A percentile compares a stretch with the other conserved stretches of the same genome.
Conservation (phyloP, 2,329 filamentous ascomycete species). For the Tolypocladium ovalisporum region DNA sequence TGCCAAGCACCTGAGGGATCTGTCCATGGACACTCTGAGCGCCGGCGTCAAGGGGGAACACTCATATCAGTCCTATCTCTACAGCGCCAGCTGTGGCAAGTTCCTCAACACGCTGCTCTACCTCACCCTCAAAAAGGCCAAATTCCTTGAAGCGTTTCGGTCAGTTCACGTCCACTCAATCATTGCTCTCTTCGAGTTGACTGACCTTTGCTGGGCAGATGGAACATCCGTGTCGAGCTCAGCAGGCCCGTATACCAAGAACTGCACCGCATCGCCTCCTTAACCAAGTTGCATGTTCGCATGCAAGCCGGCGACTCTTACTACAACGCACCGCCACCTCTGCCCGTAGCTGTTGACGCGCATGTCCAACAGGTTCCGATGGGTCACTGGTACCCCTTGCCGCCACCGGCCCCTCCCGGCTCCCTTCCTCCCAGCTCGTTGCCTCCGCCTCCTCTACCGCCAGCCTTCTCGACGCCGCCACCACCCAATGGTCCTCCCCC, state of each 20-base stretch:
- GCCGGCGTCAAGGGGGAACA: constrained; percentile 40
- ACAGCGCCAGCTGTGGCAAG: constrained; percentile 47
- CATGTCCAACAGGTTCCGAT: constrained; percentile 22
- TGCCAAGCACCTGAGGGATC: constrained; percentile 42
- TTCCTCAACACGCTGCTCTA: constrained; percentile 52
- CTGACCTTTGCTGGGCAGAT: constrained; percentile 25
- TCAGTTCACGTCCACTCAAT: constrained; percentile 19
- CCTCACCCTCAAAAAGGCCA: constrained; percentile 43
- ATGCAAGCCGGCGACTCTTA: constrained; percentile 47
- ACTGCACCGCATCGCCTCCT: constrained; percentile 40
- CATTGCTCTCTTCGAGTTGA: background rate
- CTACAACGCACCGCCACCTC: constrained; percentile 37
- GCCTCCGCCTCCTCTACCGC: constrained; percentile 9
- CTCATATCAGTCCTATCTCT: constrained; percentile 42
- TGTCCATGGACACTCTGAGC: constrained; percentile 45
- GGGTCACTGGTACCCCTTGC: constrained; percentile 16
- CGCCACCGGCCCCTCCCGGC: constrained; percentile 9
- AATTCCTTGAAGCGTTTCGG: constrained; percentile 44
- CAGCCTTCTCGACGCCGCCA: constrained; percentile 6
- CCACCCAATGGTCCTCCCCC: constrained; percentile 14
- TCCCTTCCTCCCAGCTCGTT: constrained; percentile 5
- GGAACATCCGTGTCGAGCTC: constrained; percentile 55
- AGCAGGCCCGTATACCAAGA: constrained; percentile 45
- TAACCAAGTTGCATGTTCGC: constrained; percentile 45
- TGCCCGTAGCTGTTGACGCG: constrained; percentile 22